Evolutionary conservation across 352 stramenopile species (phyloP), one percentile per base, ranked within the genome.

Genomic region (Plasmopara halstedii): DNA sequence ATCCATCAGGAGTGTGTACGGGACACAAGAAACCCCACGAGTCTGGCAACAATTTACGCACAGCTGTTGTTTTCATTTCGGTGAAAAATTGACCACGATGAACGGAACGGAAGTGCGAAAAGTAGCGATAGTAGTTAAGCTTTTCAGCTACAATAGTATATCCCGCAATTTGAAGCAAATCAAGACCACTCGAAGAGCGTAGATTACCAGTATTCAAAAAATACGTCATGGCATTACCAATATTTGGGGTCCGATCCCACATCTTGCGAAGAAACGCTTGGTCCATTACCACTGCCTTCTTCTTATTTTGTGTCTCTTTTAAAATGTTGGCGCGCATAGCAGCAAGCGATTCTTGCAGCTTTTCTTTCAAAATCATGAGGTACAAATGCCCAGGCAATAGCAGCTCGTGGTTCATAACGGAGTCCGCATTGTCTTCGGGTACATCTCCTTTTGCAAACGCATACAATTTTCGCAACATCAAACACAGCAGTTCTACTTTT

Each of bases 101-200:
- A 20, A 99, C 95, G 31, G 89, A 98, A 6, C 96, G 88, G 67
- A 99, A 99, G 67, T 99, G 97, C 32, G 93, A 96, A 35, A 98
- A 95, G 75, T 99, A 99, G 25, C 97, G 78, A 58, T 99, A 95
- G 67, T 98, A 98, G 67, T 99, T 99, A 38, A 99, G 73, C 50
- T 97, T 96, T 64, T 99, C 97, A 1, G 97, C 97, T 11, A 99
- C 95, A 64, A 99, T 98, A 15, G 96, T 99, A 70, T 98, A 99
- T 27, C 97, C 97, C 6, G 92, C 85, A 35, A 96, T 69, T 56
- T 97, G 89, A 86, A 99, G 97, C 27, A 99, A 70, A 82, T 99
- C 97, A 6, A 99, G 67, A 44, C 97, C 97, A 17, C 91, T 98
- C 0, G 84, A 94, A 37, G 92, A 98, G 39, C 96, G 83, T 22